Percentiles rank a stretch among this genome's conserved stretches.
phyloP scores from a whole-genome alignment of 371 early-diverging fungal species.

The Capillidium rhysosporum region DNA sequence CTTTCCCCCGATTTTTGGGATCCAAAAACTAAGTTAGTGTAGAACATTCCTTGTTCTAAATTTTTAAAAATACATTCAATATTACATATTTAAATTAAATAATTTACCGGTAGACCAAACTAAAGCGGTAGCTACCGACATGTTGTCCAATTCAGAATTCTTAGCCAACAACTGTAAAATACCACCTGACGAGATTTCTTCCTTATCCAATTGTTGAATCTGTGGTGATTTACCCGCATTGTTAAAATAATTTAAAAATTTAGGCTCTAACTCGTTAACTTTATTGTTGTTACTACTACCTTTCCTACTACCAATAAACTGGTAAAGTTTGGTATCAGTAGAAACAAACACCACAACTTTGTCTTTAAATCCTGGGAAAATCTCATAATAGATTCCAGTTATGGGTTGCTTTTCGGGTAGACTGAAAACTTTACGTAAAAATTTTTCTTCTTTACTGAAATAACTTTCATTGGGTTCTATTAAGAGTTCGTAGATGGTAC shows the following conservation, averaged over 20 bases:
- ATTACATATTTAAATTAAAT: not conserved
- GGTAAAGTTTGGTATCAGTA: conserved; percentile 63
- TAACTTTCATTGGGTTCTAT: conserved; percentile 63
- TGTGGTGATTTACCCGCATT: conserved; percentile 13
- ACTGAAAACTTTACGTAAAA: conserved; percentile 26
- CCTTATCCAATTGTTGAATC: conserved; percentile 61
- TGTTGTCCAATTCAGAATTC: conserved; percentile 36
- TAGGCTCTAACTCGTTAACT: conserved; percentile 1
- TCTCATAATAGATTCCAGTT: conserved; percentile 55
- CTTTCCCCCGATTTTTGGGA: conserved; percentile 53
- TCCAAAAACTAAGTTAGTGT: conserved; percentile 56
- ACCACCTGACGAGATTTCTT: conserved; percentile 31
- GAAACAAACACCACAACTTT: conserved; percentile 58
- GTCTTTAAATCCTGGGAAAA: conserved; percentile 41
- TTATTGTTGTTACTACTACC: no score
- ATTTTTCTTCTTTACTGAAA: conserved; percentile 60
- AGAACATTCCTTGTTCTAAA: conserved; percentile 59
- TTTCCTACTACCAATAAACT: conserved; percentile 39
- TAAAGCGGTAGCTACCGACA: conserved; percentile 44
- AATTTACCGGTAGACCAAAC: conserved; percentile 50
- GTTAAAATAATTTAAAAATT: not conserved
- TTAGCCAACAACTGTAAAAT: conserved; percentile 42
- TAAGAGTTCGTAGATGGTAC: conserved; percentile 66
- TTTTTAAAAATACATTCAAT: not conserved
- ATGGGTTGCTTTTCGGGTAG: conserved; percentile 40